Base-by-base conservation (phyloP, 495 filamentous ascomycete genomes). In the Amorphotheca resinae region DNA sequence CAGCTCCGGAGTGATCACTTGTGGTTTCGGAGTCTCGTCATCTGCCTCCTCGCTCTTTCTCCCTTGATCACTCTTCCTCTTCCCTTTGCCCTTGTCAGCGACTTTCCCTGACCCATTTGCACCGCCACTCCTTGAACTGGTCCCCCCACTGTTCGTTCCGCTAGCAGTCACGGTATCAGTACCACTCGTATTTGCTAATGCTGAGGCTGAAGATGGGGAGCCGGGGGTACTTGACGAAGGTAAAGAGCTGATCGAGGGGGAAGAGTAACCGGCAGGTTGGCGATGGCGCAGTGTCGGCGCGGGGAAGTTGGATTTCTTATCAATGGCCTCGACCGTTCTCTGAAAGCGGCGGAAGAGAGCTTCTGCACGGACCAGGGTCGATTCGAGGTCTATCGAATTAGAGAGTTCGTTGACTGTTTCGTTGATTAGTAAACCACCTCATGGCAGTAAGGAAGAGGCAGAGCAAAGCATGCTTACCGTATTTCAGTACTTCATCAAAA, bases 401-500 rank as follows among this genome's bases (percentile, higher is more conserved):
- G 84, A 87, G 12, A 98, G 73, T 57, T 98, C 91, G 61, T 98
- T 98, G 52, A 96, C 87, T 87, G 38, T 28, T 42, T 8, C 30
- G 46, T 18, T 48, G 26, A 21, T 26, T 30, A 43, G 32, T 38
- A 51, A 5, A 7, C 9, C 33, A 26, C 11, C 9, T 28, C 9
- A 11, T 12, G 11, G 9, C 28, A 23, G n/a, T n/a, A n/a, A n/a
- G n/a, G n/a, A n/a, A n/a, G n/a, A n/a, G n/a, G n/a, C n/a, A n/a
- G n/a, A n/a, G n/a, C n/a, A n/a, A 34, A 22, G 39, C 6, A 54
- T 38, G 66, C 80, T 40, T 72, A 89, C 85, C 72, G 55, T 96
- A 96, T 69, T 98, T 98, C 17, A 98, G 62, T 21, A 98, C 87
- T 59, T 96, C 93, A 52, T 98, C 91, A 64, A 98, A 98, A 51